Conservation (phyloP, 305 asterid genomes). For the Caryopteris hybrid region DNA sequence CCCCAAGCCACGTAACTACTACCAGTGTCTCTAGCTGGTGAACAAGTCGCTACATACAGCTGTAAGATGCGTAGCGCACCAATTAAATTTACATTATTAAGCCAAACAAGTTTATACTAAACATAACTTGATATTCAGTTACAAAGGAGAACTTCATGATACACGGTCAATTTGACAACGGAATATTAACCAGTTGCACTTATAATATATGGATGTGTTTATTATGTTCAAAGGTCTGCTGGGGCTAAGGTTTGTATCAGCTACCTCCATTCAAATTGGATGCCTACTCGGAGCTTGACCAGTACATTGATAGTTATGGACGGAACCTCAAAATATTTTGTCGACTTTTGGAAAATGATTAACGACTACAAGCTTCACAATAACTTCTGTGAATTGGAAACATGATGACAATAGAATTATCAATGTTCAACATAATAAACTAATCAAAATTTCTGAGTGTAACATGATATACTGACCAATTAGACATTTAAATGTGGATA, state of each 20-base stretch:
- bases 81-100: neutral
- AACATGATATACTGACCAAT: neutral
- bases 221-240: neutral
- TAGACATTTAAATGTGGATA: neutral
- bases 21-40: slow-evolving; percentile 75
- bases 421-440: neutral
- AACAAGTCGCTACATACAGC: slow-evolving; percentile 87
- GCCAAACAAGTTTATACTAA: neutral
- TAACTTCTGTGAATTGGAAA: neutral
- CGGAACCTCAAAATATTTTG: neutral
- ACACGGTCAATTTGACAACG: neutral
- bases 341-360: neutral
- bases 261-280: neutral
- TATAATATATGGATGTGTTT: neutral
- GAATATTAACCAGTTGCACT: neutral
- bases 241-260: neutral
- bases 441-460: neutral
- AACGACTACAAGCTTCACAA: neutral
- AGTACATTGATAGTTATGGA: neutral
- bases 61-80: slow-evolving; percentile 25
- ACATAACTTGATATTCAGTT: neutral
- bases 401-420: neutral
- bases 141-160: neutral
- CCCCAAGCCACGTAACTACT: slow-evolving; percentile 91
- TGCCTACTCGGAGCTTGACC: neutral